Base-by-base conservation (phyloP, 1,284 basidiomycete species). In the Gomphus bonarii region DNA sequence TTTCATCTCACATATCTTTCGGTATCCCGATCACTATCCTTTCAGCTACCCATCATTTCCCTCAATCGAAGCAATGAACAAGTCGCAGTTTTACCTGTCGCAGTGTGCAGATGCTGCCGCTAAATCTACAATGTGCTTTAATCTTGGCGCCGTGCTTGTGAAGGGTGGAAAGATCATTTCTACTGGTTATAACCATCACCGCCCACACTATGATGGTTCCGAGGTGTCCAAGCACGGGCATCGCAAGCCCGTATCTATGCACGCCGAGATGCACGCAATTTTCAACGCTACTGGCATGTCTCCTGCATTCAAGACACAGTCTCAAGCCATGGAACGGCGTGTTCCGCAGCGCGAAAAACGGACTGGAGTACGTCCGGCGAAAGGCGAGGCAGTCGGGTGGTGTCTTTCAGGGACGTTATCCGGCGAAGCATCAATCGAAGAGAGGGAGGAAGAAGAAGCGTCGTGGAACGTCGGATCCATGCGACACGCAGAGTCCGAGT, bases 181-280 rank as follows among this genome's bases (percentile, higher is more conserved):
- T 10, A 70, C 70, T 10, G 78, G 78, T 9, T 72, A 75, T 61
- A 81, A 81, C 62, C 79, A 80, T 62, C 75, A 78, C 63, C 72
- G 78, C 40, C 70, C 79, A 43, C 75, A 77, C 60, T 80, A 80
- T 63, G 77, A 81, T 56, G 75, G 76, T 16, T 66, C 67, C 11
- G 75, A 78, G 58, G 66, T 72, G 25, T 65, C 66, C 57, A 70
- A 67, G 56, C 68, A 71, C 30, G 73, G 74, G 4, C 71, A 71
- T 63, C 71, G 75, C 55, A 78, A 75, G 72, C 76, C 78, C 22
- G 68, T 78, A 20, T 80, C 76, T 3, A 81, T 82, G 78, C 79
- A 82, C 62, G 79, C 80, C 2, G 78, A 81, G 68, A 81, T 81
- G 80, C 76, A 81, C 61, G 75, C 74, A 14, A 81, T 79, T 61